These are phyloP conservation scores for Kluyveromyces lactis DNA, from an alignment of 805 yeast genomes.

Conservation along the genomic window DNA sequence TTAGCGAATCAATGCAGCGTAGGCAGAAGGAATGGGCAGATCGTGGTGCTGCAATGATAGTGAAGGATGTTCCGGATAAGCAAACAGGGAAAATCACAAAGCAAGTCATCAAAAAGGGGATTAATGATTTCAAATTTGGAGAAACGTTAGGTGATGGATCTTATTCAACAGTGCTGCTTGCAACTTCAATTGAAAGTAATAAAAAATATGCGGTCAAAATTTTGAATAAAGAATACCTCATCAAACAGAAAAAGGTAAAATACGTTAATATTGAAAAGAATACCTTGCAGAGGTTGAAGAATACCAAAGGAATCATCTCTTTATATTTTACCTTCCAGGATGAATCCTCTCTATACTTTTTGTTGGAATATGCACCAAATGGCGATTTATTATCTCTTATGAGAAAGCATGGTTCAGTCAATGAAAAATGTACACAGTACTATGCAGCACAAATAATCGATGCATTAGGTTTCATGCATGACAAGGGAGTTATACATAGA, in stretches of 20 bases:
- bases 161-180: constrained; percentile 85
- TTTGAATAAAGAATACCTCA: constrained; percentile 67
- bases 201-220: constrained; percentile 76
- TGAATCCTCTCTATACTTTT: constrained; percentile 61
- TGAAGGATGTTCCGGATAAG: constrained; percentile 36
- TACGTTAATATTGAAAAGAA: constrained; percentile 79
- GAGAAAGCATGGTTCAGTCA: constrained; percentile 60
- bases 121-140: constrained; percentile 83
- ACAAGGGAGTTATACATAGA: constrained; percentile 69
- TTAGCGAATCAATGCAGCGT: constrained; percentile 12
- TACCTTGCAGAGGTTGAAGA: constrained; percentile 61
- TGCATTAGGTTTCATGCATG: constrained; percentile 64
- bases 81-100: constrained; percentile 43
- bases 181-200: constrained; percentile 65
- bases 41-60: constrained; percentile 50
- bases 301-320: constrained; percentile 55
- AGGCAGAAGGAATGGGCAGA: constrained; percentile 43
- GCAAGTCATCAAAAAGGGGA: constrained; percentile 45
- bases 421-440: constrained; percentile 59
- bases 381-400: constrained; percentile 67
- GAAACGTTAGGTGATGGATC: constrained; percentile 92
- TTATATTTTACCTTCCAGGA: constrained; percentile 76
- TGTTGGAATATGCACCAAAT: constrained; percentile 69
- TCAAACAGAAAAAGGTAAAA: constrained; percentile 74
- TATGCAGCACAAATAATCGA: constrained; percentile 69